These are phyloP conservation scores for Trichoderma sp. DNA, from an alignment of 2,329 filamentous ascomycete species.

Conservation along the genomic window DNA sequence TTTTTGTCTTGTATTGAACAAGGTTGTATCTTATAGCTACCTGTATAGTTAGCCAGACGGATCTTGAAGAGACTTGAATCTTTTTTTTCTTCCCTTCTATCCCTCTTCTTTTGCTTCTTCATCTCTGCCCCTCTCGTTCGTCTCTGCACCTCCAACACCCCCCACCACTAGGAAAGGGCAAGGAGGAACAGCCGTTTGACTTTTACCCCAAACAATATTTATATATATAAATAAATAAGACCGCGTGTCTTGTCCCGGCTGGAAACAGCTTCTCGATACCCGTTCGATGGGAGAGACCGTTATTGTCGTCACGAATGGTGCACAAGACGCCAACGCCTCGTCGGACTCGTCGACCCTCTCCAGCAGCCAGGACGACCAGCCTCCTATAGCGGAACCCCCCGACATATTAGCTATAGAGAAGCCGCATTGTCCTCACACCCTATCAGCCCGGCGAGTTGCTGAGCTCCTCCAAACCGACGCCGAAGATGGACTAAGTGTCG, in stretches of 20 bases:
- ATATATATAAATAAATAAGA: neutral
- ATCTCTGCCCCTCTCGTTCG: neutral
- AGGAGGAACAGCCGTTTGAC: neutral
- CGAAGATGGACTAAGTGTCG: slow-evolving; percentile 59
- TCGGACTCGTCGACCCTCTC: slow-evolving; percentile 38
- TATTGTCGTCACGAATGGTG: slow-evolving; percentile 41
- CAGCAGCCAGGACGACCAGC: slow-evolving; percentile 39
- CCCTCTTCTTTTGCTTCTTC: neutral
- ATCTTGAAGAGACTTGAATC: neutral
- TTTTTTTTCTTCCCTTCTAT: neutral
- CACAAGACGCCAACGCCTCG: slow-evolving; percentile 39
- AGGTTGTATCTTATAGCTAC: slow-evolving; percentile 10
- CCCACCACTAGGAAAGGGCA: neutral
- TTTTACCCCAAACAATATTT: neutral
- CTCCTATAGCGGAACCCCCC: slow-evolving; percentile 40
- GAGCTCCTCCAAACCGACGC: slow-evolving; percentile 42
- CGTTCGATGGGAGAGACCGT: slow-evolving; percentile 45
- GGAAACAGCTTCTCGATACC: slow-evolving; percentile 28
- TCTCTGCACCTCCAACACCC: neutral
- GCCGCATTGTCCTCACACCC: slow-evolving; percentile 36
- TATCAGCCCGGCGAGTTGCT: slow-evolving; percentile 37
- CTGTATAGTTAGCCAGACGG: slow-evolving; percentile 5
- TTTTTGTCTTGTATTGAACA: neutral
- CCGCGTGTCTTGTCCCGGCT: neutral
- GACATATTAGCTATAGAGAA: slow-evolving; percentile 38